phyloP scores from a whole-genome alignment of 2,329 filamentous ascomycete species.

The Knoxdaviesia capensis region DNA sequence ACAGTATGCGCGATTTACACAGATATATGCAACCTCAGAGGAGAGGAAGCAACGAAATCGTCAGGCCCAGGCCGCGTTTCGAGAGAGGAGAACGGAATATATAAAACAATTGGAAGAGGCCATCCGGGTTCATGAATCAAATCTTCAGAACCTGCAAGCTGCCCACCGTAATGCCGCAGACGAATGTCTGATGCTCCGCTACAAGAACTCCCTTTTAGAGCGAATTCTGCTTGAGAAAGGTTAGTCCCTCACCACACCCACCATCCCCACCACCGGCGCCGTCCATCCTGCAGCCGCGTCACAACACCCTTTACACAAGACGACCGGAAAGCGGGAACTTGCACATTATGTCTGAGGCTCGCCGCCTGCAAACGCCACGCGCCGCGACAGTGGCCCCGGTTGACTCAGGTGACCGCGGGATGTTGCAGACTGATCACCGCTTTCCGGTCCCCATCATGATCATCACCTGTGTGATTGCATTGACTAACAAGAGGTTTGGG shows the following conservation, averaged over 20 bases:
- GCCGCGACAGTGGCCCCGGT: too few species aligned
- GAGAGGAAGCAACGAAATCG: slow-evolving; percentile 95
- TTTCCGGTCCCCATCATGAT: slow-evolving; percentile 1
- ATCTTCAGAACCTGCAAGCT: slow-evolving; percentile 76
- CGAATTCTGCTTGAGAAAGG: slow-evolving; percentile 92
- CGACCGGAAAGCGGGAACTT: too few species aligned
- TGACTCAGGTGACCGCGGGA: too few species aligned
- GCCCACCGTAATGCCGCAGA: slow-evolving; percentile 88
- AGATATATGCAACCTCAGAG: slow-evolving; percentile 98
- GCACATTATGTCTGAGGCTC: too few species aligned
- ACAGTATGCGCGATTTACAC: slow-evolving; percentile 1
- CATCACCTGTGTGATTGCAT: background rate
- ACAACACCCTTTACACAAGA: too few species aligned
- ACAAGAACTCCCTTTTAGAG: slow-evolving; percentile 94
- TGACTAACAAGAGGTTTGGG: too few species aligned
- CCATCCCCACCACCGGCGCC: background rate
- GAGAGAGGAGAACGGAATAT: slow-evolving; percentile 92
- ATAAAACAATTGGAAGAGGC: slow-evolving; percentile 98
- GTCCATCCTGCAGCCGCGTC: too few species aligned
- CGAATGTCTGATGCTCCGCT: slow-evolving; percentile 93
- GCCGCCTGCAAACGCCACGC: too few species aligned
- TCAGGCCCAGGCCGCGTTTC: slow-evolving; percentile 92
- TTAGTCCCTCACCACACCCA: slow-evolving; percentile 15
- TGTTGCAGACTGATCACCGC: too few species aligned
- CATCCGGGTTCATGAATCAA: slow-evolving; percentile 92